Conservation (phyloP, 352 stramenopile species). For the Globisporangium cystogenes region DNA sequence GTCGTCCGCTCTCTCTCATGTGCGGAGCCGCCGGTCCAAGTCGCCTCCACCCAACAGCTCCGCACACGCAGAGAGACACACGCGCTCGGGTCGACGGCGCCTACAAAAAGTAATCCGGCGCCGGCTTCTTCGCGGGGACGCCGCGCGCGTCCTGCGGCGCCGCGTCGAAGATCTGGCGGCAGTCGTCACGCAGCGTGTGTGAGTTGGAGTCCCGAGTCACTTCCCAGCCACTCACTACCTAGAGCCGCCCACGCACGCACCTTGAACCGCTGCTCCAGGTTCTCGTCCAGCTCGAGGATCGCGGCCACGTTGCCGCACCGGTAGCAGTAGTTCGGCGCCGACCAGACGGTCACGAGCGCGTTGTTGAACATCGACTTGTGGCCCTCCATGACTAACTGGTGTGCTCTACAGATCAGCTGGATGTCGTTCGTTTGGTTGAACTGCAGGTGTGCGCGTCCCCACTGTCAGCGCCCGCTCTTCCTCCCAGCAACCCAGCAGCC, state of each 20-base stretch:
- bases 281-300: conserved; percentile 98
- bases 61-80: background rate
- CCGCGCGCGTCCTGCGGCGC: conserved; percentile 95
- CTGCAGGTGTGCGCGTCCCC: too few relatives aligned
- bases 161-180: conserved; percentile 95
- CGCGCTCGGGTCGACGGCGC: background rate
- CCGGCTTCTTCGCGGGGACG: conserved; percentile 97
- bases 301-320: conserved; percentile 97
- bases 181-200: too few relatives aligned
- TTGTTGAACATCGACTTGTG: conserved; percentile 97
- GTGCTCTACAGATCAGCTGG: conserved; percentile 96
- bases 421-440: conserved; percentile 99
- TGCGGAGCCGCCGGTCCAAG: background rate
- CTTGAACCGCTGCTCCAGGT: conserved; percentile 88
- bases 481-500: too few relatives aligned
- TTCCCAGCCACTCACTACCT: too few relatives aligned
- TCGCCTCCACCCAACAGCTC: background rate
- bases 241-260: conserved; percentile 20
- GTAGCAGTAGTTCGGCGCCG: conserved; percentile 99
- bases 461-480: too few relatives aligned
- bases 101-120: conserved; percentile 99
- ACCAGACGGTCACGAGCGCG: conserved; percentile 98
- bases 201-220: too few relatives aligned
- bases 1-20: too few relatives aligned
- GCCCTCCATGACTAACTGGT: conserved; percentile 95